These are phyloP conservation scores for Backusella mclennaniae DNA, from an alignment of 192 early-diverging fungal genomes.

Conservation along the genomic window DNA sequence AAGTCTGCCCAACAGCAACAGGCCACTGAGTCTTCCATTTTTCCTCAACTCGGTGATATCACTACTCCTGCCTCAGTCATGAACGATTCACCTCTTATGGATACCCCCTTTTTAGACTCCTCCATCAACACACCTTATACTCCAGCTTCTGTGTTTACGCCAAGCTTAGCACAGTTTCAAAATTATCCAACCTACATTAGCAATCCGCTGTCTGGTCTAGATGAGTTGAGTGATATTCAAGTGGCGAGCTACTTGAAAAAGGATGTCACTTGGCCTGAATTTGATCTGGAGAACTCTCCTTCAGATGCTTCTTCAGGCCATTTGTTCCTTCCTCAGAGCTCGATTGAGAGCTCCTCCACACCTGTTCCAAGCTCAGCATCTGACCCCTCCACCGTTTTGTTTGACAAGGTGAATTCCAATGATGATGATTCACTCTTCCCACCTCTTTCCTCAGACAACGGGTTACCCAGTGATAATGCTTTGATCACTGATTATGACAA, in stretches of 20 bases:
- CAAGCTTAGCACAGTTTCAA: conserved; percentile 9
- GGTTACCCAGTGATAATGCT: neutral
- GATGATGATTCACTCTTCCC: neutral
- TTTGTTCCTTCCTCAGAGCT: too few species aligned
- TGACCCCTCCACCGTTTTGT: neutral
- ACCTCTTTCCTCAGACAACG: neutral
- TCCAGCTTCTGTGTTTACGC: neutral
- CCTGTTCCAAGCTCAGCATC: neutral
- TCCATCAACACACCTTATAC: neutral
- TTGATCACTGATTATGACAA: neutral
- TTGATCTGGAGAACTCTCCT: neutral
- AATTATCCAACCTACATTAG: neutral
- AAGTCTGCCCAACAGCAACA: neutral
- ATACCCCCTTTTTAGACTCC: conserved; percentile 1
- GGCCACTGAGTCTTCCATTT: neutral
- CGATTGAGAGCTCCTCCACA: neutral
- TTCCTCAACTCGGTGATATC: neutral
- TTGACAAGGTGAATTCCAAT: neutral
- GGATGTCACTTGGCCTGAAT: neutral
- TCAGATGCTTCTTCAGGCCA: neutral
- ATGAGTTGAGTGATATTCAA: neutral
- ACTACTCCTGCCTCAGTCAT: neutral
- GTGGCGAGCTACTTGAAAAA: conserved; percentile 3
- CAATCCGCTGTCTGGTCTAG: neutral
- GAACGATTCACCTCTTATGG: neutral